phyloP scores from a whole-genome alignment of 305 asterid species.

The Fraxinus nigra region DNA sequence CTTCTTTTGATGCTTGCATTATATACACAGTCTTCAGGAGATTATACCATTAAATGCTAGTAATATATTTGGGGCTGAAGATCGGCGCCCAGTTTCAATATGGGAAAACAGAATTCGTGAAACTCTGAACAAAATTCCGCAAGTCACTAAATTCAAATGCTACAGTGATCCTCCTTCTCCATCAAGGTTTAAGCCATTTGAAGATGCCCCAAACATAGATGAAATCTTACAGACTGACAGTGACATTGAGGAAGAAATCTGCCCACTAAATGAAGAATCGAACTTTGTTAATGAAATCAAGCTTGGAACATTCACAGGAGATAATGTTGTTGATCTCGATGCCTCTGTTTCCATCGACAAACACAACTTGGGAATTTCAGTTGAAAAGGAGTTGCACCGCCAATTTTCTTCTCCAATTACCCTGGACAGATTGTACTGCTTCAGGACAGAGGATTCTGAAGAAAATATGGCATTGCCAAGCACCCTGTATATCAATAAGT shows the following conservation, averaged over 20 bases:
- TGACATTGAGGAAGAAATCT: conserved; percentile 71
- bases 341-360: conserved; percentile 24
- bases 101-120: conserved; percentile 92
- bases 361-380: conserved; percentile 22
- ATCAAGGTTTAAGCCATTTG: conserved; percentile 72
- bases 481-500: conserved; percentile 31
- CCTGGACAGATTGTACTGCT: conserved; percentile 55
- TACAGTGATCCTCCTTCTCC: conserved; percentile 93
- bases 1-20: conserved; percentile 2
- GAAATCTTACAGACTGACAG: conserved; percentile 71
- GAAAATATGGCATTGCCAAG: conserved; percentile 40
- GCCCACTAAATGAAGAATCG: conserved; percentile 61
- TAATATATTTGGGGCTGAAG: conserved; percentile 89
- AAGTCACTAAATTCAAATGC: conserved; percentile 62
- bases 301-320: conserved; percentile 27
- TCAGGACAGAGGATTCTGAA: conserved; percentile 40
- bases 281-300: conserved; percentile 27
- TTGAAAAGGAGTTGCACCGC: conserved; percentile 31
- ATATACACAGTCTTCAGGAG: conserved; percentile 78
- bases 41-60: conserved; percentile 93
- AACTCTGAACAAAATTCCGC: conserved; percentile 68
- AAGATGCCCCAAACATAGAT: conserved; percentile 60
- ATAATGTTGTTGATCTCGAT: conserved; percentile 23
- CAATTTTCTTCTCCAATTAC: conserved; percentile 51
- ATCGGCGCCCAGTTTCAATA: conserved; percentile 72